These are phyloP conservation scores for Phalaenopsis hybrid DNA, from an alignment of 116 monocot genomes.

Conservation along the genomic window DNA sequence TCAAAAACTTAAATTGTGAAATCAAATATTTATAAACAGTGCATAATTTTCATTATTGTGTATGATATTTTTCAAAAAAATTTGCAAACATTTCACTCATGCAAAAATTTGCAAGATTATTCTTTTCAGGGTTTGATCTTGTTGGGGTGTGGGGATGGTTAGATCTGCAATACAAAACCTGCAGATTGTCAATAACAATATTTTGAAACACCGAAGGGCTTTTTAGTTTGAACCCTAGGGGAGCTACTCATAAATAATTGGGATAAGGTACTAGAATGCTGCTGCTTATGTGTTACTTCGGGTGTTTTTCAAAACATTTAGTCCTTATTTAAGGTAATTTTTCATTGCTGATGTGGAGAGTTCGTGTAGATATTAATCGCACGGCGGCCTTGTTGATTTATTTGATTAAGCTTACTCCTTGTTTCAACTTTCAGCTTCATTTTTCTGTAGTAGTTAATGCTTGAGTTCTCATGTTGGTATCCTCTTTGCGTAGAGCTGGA, in stretches of 20 bases:
- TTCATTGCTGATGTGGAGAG: neutral
- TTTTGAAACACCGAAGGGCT: neutral
- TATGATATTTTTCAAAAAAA: neutral
- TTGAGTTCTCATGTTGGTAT: neutral
- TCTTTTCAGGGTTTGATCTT: neutral
- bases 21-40: neutral
- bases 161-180: too few species aligned
- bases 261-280: too few species aligned
- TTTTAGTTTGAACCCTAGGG: neutral
- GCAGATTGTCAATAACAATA: neutral
- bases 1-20: neutral
- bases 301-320: neutral
- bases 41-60: neutral
- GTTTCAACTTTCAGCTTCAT: neutral
- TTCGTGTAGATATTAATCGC: neutral
- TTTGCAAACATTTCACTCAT: neutral
- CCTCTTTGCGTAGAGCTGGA: conserved; percentile 47
- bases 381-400: neutral
- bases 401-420: neutral
- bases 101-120: neutral
- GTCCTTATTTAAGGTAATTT: neutral
- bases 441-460: neutral
- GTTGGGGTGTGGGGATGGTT: neutral
- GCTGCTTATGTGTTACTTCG: too few species aligned
- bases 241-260: too few species aligned